phyloP scores from a whole-genome alignment of 495 filamentous ascomycete genomes.

The Podospora pseudopauciseta region DNA sequence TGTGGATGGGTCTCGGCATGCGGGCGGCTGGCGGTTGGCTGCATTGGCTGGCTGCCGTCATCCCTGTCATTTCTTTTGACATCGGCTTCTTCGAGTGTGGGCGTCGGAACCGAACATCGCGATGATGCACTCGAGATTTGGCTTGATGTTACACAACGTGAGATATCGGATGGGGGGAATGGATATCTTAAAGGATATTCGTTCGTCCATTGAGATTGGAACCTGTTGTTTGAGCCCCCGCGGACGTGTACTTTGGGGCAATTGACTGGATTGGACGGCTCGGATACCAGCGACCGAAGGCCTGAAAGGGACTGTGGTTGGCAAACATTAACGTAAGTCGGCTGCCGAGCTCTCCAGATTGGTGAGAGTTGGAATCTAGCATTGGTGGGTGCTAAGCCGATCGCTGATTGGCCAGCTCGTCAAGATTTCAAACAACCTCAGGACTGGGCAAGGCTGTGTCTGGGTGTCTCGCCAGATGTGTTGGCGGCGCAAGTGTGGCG shows the following conservation, averaged over 20 bases:
- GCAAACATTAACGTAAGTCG: no score
- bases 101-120: neutral
- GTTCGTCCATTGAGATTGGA: neutral
- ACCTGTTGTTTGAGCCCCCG: neutral
- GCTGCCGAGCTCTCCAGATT: no score
- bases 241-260: neutral
- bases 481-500: neutral
- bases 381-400: neutral
- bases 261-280: neutral
- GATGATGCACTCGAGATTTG: neutral
- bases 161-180: neutral
- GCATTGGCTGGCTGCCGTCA: neutral
- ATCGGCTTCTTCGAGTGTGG: neutral
- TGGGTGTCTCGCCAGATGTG: neutral
- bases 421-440: neutral
- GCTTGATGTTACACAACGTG: neutral
- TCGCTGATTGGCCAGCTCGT: neutral
- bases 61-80: neutral
- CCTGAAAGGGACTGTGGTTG: neutral
- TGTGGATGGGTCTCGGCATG: neutral
- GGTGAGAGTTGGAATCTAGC: no score
- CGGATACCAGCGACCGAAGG: neutral
- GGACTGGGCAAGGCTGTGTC: neutral
- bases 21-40: neutral
- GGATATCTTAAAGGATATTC: neutral